Evolutionary conservation across 768 basidiomycete species (phyloP).

Genomic region (Mycena olivaceomarginata): DNA sequence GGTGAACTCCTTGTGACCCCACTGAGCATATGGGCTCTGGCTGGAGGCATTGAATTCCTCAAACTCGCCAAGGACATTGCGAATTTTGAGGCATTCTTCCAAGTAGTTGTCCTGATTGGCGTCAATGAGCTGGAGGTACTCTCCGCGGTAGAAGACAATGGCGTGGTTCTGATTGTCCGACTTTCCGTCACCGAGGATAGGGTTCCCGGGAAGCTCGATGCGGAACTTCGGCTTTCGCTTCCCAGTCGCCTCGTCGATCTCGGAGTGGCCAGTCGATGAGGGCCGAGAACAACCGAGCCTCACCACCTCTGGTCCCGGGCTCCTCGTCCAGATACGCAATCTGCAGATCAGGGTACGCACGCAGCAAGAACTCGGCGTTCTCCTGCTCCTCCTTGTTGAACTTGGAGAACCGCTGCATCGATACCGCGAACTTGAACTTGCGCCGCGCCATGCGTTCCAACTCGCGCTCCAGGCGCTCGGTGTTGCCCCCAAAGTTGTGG

Average conservation of each 20-base stretch:
- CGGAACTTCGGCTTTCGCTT: slow-evolving; percentile 98
- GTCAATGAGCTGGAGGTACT: slow-evolving; percentile 99
- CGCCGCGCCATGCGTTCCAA: slow-evolving; percentile 97
- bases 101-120: slow-evolving; percentile 99
- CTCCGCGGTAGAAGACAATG: slow-evolving; percentile 98
- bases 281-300: slow-evolving; percentile 92
- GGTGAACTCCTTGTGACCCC: slow-evolving; percentile 95
- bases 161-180: slow-evolving; percentile 99
- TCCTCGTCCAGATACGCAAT: slow-evolving; percentile 99
- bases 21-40: slow-evolving; percentile 97
- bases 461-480: slow-evolving; percentile 96
- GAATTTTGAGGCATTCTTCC: slow-evolving; percentile 99
- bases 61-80: slow-evolving; percentile 97
- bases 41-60: slow-evolving; percentile 94
- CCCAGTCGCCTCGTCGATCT: slow-evolving; percentile 91
- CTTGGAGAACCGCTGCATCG: slow-evolving; percentile 99
- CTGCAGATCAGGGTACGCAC: slow-evolving; percentile 98
- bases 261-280: slow-evolving; percentile 99
- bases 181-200: slow-evolving; percentile 99
- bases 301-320: slow-evolving; percentile 89
- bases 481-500: slow-evolving; percentile 96
- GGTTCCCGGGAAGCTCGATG: slow-evolving; percentile 97
- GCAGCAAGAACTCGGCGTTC: slow-evolving; percentile 97
- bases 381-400: slow-evolving; percentile 99
- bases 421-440: slow-evolving; percentile 98